Percentiles rank a stretch among this genome's conserved stretches.
Conservation (phyloP, 305 asterid genomes). For the Rubia tinctorum region DNA sequence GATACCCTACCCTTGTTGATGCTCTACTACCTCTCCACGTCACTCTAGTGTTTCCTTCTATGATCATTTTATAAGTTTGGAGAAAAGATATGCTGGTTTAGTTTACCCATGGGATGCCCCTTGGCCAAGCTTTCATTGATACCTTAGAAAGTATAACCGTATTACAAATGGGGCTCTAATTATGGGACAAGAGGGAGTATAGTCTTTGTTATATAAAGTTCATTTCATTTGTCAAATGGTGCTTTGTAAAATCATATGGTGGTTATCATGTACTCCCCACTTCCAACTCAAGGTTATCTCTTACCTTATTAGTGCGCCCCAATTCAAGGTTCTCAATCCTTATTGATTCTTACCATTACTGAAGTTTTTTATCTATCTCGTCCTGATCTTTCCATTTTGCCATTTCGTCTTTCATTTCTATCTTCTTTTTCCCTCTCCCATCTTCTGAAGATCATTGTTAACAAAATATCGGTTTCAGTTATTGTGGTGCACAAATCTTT, state of each 20-base stretch:
- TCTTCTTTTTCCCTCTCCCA: background rate
- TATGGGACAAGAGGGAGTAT: background rate
- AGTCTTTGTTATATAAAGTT: background rate
- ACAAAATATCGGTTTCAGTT: constrained; percentile 48
- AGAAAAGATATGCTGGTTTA: background rate
- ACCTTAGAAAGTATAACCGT: background rate
- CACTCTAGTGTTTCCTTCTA: background rate
- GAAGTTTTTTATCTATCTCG: constrained; percentile 5
- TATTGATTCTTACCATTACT: constrained; percentile 7
- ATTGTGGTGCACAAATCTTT: constrained; percentile 98
- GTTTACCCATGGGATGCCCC: background rate
- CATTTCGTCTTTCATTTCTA: constrained; percentile 20
- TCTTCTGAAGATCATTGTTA: constrained; percentile 23
- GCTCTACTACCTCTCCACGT: background rate
- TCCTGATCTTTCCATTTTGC: background rate
- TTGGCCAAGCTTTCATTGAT: background rate
- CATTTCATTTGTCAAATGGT: background rate
- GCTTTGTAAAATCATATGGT: background rate
- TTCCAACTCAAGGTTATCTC: background rate
- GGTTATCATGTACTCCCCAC: background rate
- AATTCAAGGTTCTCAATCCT: background rate
- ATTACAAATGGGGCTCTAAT: background rate
- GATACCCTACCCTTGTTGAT: background rate
- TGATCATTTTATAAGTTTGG: background rate
- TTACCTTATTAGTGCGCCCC: background rate